phyloP scores from a whole-genome alignment of 345 rosid species.

The Limnanthes douglasii region DNA sequence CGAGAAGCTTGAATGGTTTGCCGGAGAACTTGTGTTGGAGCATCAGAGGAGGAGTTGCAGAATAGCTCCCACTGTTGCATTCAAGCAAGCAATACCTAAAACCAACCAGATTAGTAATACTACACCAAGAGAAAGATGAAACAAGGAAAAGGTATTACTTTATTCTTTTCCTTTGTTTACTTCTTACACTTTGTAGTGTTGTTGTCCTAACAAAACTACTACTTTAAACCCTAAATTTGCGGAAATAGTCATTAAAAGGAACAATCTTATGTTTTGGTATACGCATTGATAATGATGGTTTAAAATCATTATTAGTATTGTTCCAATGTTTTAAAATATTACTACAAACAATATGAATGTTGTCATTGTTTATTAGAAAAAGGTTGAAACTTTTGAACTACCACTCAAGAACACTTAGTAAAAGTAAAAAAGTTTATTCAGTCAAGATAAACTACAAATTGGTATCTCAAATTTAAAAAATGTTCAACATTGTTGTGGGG shows the following conservation, averaged over 20 bases:
- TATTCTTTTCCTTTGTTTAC: not conserved
- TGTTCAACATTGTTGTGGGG: too few relatives aligned
- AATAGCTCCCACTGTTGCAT: constrained; percentile 94
- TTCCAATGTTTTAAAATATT: too few relatives aligned
- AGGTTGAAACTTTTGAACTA: too few relatives aligned
- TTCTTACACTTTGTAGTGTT: not conserved
- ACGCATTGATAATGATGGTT: constrained; percentile 7
- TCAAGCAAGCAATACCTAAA: constrained; percentile 56
- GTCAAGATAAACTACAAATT: too few relatives aligned
- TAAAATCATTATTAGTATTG: too few relatives aligned
- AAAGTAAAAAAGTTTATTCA: too few relatives aligned
- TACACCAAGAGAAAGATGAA: constrained; percentile 13
- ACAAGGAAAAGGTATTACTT: constrained; percentile 13
- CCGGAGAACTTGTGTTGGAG: constrained; percentile 72
- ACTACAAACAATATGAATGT: too few relatives aligned
- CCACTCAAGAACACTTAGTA: too few relatives aligned
- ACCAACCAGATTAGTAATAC: constrained; percentile 19
- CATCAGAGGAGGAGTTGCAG: constrained; percentile 89
- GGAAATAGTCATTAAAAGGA: constrained; percentile 1
- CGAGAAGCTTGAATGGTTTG: constrained; percentile 86
- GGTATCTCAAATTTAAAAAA: too few relatives aligned
- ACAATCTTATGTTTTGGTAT: not conserved
- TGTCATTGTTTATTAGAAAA: too few relatives aligned
- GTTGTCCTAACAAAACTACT: not conserved
- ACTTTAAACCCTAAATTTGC: not conserved